Evolutionary conservation across 73 alveolate species (phyloP).

Genomic region (Paramecium bursaria): DNA sequence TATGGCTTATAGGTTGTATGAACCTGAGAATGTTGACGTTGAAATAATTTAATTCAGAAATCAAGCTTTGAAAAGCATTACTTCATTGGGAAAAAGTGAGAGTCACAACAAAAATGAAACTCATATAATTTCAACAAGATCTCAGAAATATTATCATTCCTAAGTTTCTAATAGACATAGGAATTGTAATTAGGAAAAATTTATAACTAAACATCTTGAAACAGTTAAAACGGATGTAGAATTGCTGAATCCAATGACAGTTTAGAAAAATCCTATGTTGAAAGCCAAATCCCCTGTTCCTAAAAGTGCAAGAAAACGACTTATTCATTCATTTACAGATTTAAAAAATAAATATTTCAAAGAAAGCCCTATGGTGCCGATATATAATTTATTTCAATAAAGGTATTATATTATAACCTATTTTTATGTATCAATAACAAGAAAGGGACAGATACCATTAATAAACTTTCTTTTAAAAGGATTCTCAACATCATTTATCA

Average conservation of each 20-base stretch:
- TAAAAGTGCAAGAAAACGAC: not conserved
- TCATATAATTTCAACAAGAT: no score
- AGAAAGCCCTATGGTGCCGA: slow-evolving; percentile 41
- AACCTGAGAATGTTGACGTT: no score
- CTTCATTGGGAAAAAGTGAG: no score
- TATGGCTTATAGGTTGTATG: no score
- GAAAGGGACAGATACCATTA: slow-evolving; percentile 38
- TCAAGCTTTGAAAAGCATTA: no score
- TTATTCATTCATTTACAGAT: not conserved
- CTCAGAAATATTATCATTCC: no score
- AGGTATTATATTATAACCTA: no score
- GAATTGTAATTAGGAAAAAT: slow-evolving; percentile 40
- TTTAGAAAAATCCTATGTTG: not conserved
- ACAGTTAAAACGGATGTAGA: slow-evolving; percentile 17
- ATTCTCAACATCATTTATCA: slow-evolving; percentile 19
- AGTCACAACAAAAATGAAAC: no score
- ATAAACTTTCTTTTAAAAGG: not conserved
- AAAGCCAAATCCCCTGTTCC: slow-evolving; percentile 50
- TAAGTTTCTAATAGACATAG: slow-evolving; percentile 30
- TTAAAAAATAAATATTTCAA: not conserved
- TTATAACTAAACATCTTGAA: slow-evolving; percentile 11
- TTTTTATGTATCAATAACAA: no score
- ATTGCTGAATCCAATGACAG: slow-evolving; percentile 32
- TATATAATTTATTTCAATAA: slow-evolving; percentile 15
- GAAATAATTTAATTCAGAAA: no score